Base-by-base conservation (phyloP, 805 yeast species). In the Candida pseudoglaebosa region DNA sequence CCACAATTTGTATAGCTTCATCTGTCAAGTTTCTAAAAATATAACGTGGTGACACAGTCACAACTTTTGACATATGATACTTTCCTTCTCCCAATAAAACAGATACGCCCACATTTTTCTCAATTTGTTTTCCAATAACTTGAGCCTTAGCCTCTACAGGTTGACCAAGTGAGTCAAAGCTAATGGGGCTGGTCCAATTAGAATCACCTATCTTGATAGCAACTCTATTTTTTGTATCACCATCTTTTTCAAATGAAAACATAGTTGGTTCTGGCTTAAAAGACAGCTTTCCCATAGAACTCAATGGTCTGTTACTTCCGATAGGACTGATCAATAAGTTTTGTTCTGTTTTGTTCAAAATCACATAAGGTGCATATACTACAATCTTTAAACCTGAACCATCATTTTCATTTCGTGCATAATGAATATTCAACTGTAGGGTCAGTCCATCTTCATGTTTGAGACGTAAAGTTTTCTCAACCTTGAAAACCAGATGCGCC, bases 141-240 rank as follows among this genome's bases (percentile, higher is more conserved):
- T 75, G 75, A 4, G 71, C 66, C 16, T 55, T 59, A 3, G 69
- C 60, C 30, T 75, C 95, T 31, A 75, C 71, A 1, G 80, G 68
- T 46, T 89, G 91, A 0, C 99, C 99, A 39, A 91, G 74, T 3
- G 95, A 95, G 54, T 90, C 96, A 51, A 93, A 80, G 55, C 95
- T 82, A 34, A 87, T 67, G 2, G 87, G 85, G 1, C 67, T 56
- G 46, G 96, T 84, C 76, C 85, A 75, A 5, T 70, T 68, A 0
- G 95, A 82, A 39, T 84, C 85, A 0, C 75, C 84, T 15, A 86
- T 70, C 43, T 75, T 73, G 5, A 90, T 50, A 18, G 73, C 52
- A 0, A 90, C 95, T 41, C 95, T 69, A 49, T 83, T 82, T 30
- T 71, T 74, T 19, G 80, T 73, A 36, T 77, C 82, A 8, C 62